phyloP scores from a whole-genome alignment of 768 basidiomycete genomes.

The Trametes punicea region DNA sequence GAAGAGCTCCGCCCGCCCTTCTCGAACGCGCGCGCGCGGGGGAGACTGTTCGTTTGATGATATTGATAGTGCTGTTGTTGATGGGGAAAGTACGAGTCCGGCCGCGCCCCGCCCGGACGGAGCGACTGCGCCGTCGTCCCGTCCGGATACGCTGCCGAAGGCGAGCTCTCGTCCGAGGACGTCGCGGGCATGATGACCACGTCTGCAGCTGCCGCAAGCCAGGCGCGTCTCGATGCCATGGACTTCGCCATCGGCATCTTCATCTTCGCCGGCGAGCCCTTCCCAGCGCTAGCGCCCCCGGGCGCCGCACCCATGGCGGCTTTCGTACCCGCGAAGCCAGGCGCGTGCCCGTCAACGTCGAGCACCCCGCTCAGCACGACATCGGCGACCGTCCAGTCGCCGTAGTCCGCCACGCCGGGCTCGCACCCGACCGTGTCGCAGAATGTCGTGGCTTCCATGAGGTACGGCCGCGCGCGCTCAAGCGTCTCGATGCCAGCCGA shows the following conservation, averaged over 20 bases:
- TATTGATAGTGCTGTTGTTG: not conserved
- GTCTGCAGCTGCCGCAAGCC: conserved; percentile 32
- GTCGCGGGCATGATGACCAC: conserved; percentile 30
- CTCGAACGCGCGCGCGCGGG: conserved; percentile 1
- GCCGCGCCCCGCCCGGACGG: too few species aligned
- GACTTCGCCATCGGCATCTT: not conserved
- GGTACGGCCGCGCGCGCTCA: conserved; percentile 28
- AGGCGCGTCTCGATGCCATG: conserved; percentile 24
- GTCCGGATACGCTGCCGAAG: too few species aligned
- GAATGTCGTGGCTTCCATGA: conserved; percentile 29
- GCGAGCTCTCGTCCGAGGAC: too few species aligned
- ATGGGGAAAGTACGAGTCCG: not conserved
- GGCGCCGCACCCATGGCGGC: not conserved
- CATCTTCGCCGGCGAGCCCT: not conserved
- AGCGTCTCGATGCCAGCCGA: conserved; percentile 8
- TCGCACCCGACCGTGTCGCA: conserved; percentile 22
- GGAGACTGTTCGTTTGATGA: not conserved
- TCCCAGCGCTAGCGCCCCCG: not conserved
- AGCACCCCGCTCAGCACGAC: conserved; percentile 34
- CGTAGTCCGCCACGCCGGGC: conserved; percentile 11
- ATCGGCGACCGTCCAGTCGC: conserved; percentile 35
- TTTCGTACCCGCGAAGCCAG: not conserved
- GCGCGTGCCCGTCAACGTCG: conserved; percentile 23
- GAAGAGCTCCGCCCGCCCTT: conserved; percentile 2
- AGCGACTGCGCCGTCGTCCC: too few species aligned